Conservation (phyloP, 805 yeast genomes). For the Wickerhamiella vanderwaltii region DNA sequence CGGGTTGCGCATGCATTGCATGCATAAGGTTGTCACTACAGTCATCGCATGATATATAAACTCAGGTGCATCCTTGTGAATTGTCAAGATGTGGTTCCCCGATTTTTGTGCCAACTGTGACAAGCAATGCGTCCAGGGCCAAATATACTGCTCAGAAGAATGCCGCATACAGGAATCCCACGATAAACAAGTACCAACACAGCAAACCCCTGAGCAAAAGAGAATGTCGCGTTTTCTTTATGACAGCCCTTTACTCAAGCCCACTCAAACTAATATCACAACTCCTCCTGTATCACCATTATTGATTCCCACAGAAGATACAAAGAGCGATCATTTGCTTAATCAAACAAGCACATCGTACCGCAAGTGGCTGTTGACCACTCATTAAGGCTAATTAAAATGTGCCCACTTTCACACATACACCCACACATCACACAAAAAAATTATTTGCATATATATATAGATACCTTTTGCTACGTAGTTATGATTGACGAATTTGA, state of each 20-base stretch:
- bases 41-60: slow-evolving; percentile 4
- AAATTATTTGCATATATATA: neutral
- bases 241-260: slow-evolving; percentile 21
- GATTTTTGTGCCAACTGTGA: slow-evolving; percentile 52
- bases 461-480: slow-evolving; percentile 5
- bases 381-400: slow-evolving; percentile 2
- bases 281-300: slow-evolving; percentile 21
- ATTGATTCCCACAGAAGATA: slow-evolving; percentile 14
- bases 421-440: neutral
- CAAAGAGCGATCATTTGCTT: slow-evolving; percentile 4
- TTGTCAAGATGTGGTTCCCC: slow-evolving; percentile 31
- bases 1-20: slow-evolving; percentile 6
- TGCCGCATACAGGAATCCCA: slow-evolving; percentile 26
- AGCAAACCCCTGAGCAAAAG: neutral
- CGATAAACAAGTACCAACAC: neutral
- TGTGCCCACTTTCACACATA: neutral
- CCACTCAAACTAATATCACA: slow-evolving; percentile 12
- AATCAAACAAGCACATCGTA: slow-evolving; percentile 11
- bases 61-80: neutral
- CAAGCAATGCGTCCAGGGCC: slow-evolving; percentile 34
- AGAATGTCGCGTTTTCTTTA: slow-evolving; percentile 17
- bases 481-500: slow-evolving; percentile 1
- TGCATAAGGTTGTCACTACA: slow-evolving; percentile 5
- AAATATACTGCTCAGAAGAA: slow-evolving; percentile 37
- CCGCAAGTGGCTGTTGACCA: slow-evolving; percentile 9